phyloP scores from a whole-genome alignment of 1,284 basidiomycete species.

The Ustilago esculenta region DNA sequence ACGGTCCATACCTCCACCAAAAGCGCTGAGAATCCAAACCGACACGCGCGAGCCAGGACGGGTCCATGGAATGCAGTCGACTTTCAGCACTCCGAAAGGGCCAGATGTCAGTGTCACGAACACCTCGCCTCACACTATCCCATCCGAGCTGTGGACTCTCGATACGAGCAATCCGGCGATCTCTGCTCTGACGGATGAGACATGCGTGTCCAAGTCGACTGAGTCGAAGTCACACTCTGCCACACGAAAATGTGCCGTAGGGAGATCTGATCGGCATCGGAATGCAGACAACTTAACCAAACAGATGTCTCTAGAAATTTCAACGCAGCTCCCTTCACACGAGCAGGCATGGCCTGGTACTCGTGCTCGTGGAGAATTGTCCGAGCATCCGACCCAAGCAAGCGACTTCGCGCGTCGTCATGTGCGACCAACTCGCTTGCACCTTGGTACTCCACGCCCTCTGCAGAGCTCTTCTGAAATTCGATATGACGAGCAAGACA shows the following conservation, averaged over 20 bases:
- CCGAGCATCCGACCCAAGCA: no score
- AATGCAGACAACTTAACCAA: background rate
- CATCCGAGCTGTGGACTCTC: constrained; percentile 25
- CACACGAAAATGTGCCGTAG: no score
- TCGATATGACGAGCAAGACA: no score
- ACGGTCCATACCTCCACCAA: background rate
- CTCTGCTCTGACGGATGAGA: constrained; percentile 22
- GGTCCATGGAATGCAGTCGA: background rate
- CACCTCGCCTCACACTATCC: constrained; percentile 7
- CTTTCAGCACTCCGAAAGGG: background rate
- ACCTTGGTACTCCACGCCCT: no score
- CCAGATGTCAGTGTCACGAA: constrained; percentile 10
- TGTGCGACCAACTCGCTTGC: no score
- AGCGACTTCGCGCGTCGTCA: no score
- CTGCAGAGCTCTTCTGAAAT: no score
- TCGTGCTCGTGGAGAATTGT: no score
- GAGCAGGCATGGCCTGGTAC: no score
- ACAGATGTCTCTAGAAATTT: background rate
- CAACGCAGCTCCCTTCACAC: no score
- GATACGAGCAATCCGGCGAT: constrained; percentile 9
- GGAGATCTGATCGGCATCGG: background rate
- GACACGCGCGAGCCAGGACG: constrained; percentile 6
- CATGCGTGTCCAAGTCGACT: background rate
- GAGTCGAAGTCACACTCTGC: background rate
- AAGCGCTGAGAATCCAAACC: background rate